These are phyloP conservation scores for Licmophora abbreviata DNA, from an alignment of 108 stramenopile species.

Conservation along the genomic window DNA sequence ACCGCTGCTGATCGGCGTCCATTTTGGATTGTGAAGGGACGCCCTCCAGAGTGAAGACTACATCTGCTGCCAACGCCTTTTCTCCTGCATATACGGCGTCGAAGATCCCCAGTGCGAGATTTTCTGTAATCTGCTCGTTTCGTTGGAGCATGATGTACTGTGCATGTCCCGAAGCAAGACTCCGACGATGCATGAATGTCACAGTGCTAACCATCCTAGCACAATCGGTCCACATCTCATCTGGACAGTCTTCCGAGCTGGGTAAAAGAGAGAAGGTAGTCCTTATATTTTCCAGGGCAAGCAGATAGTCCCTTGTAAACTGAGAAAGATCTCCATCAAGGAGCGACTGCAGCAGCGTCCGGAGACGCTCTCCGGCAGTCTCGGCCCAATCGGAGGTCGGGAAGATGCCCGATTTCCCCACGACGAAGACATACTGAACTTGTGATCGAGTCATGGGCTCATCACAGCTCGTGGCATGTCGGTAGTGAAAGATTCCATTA, in stretches of 20 bases:
- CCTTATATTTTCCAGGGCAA: background rate
- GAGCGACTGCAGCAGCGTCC: background rate
- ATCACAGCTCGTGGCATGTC: background rate
- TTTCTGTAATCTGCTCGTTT: background rate
- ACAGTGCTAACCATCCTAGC: background rate
- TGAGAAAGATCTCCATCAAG: background rate
- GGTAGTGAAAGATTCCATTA: slow-evolving; percentile 2
- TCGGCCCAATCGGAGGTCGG: background rate
- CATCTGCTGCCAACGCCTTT: background rate
- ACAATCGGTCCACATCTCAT: background rate
- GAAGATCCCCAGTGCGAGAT: background rate
- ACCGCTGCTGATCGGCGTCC: background rate
- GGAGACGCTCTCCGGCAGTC: background rate
- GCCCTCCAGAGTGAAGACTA: background rate
- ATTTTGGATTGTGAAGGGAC: background rate
- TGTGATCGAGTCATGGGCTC: background rate
- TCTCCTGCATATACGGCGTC: background rate
- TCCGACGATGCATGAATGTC: background rate
- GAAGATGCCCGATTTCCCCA: background rate
- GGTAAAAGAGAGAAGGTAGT: background rate
- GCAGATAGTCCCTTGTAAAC: background rate
- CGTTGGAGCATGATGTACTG: background rate
- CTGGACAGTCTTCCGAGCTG: background rate
- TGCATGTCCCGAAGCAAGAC: background rate
- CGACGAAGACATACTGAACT: background rate